Evolutionary conservation across 1,284 basidiomycete genomes (phyloP).

Genomic region (Retiboletus flavoniger): DNA sequence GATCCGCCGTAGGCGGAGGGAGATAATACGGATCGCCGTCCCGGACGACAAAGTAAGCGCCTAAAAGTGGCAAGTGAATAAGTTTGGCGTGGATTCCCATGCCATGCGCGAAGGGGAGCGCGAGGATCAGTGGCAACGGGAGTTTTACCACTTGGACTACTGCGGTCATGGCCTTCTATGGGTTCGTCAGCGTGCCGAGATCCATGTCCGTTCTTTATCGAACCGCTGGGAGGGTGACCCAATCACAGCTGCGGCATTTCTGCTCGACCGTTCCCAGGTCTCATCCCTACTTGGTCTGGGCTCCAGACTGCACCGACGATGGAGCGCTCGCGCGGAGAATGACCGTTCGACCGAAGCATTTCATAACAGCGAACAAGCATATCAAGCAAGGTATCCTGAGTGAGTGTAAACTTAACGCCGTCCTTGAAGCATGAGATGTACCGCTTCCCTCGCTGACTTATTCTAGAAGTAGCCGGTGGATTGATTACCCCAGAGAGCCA

Average conservation of each 20-base stretch:
- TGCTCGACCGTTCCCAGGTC: constrained; percentile 7
- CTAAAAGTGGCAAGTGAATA: constrained; percentile 12
- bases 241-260: constrained; percentile 17
- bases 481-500: constrained; percentile 44
- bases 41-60: constrained; percentile 2
- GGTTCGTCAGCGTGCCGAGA: background rate
- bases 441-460: constrained; percentile 4
- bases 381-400: constrained; percentile 40
- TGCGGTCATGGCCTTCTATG: constrained; percentile 1
- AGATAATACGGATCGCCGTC: constrained; percentile 5
- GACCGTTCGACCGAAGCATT: constrained; percentile 46
- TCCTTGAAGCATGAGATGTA: constrained; percentile 3
- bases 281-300: constrained; percentile 50
- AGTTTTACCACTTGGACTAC: background rate
- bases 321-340: constrained; percentile 49
- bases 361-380: constrained; percentile 41
- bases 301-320: constrained; percentile 51
- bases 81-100: constrained; percentile 10
- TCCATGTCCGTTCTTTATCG: background rate
- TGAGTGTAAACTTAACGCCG: constrained; percentile 1
- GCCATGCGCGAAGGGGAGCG: too few species aligned
- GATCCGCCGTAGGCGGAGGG: background rate
- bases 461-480: constrained; percentile 47
- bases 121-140: background rate
- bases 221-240: background rate